Evolutionary conservation across 2,329 filamentous ascomycete species (phyloP), one percentile per base, ranked within the genome.

Genomic region (Colletotrichum magnum): DNA sequence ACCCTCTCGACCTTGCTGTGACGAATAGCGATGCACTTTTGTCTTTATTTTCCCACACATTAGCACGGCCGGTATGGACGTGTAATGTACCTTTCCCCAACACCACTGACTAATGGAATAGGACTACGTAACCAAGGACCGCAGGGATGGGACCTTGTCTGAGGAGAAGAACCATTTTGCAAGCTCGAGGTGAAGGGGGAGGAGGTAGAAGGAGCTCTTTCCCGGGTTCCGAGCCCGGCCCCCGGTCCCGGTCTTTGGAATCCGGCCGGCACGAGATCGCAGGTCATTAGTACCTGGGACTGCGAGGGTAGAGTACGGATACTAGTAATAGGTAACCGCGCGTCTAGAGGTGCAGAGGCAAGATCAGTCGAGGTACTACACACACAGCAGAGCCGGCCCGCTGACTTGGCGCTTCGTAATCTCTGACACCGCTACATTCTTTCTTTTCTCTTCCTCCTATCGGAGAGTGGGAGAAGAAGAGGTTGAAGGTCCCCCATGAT

Each of bases 341-440:
- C 24, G 59, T 54, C 36, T 62, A 39, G 32, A 36, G 28, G 36
- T 32, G 9, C 32, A 36, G 32, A 36, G 21, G 26, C 15, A 15
- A 26, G 10, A 39, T 24, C 28, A 13, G 21, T 24, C 21, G 21
- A 24, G 21, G 21, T 4, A 26, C 18, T 28, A 15, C 36, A 54
- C 21, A 62, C 24, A 36, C 28, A 47, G 16, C 10, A 39, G 5
- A 12, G 7, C 21, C 10, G 13, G 16, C 41, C 18, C 26, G 28
- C 47, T 45, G 59, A 48, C 59, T 62, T 62, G 59, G 59, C 59
- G 45, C 36, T 26, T 62, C 50, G 50, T n/a, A 54, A 54, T 36
- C n/a, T 54, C 36, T 62, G 16, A 62, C 41, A 45, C 24, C 15
- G 9, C 45, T 5, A 48, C 7, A n/a, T 9, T 21, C n/a, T 43